Percentiles rank a stretch among this genome's conserved stretches.
Conservation (phyloP, 345 rosid genomes). For the Noccaea bulbosa region DNA sequence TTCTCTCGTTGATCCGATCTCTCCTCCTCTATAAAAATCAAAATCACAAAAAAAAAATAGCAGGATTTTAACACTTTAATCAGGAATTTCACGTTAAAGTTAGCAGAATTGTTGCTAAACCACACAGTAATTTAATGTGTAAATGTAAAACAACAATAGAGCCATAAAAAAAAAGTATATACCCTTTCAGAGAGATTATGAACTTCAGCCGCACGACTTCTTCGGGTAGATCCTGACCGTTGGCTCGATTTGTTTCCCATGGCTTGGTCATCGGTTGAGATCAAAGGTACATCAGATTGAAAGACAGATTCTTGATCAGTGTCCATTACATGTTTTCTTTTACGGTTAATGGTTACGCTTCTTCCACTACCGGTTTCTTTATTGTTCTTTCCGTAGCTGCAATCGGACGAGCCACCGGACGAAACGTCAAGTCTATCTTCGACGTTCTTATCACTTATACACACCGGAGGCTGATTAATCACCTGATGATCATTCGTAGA, state of each 20-base stretch:
- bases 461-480: conserved; percentile 34
- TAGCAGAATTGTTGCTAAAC: neutral
- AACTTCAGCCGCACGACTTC: conserved; percentile 76
- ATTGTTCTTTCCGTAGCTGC: conserved; percentile 55
- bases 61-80: neutral
- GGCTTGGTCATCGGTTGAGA: conserved; percentile 46
- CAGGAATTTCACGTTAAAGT: neutral
- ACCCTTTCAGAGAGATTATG: conserved; percentile 82
- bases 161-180: neutral
- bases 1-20: conserved; percentile 88
- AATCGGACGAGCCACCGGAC: conserved; percentile 76
- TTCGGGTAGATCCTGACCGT: conserved; percentile 57
- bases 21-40: conserved; percentile 65
- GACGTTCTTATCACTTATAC: conserved; percentile 47
- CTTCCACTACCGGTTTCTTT: conserved; percentile 51
- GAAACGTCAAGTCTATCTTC: conserved; percentile 59
- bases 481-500: conserved; percentile 46
- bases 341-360: conserved; percentile 46
- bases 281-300: conserved; percentile 57
- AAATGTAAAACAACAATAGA: neutral
- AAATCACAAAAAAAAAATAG: neutral
- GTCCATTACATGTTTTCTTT: conserved; percentile 57
- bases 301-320: conserved; percentile 62
- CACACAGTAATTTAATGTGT: neutral
- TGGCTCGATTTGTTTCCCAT: conserved; percentile 51